A percentile compares a stretch with the other conserved stretches of the same genome.
These are phyloP conservation scores for Leccinellum rugosiceps DNA, from an alignment of 768 basidiomycete species.

Conservation along the genomic window DNA sequence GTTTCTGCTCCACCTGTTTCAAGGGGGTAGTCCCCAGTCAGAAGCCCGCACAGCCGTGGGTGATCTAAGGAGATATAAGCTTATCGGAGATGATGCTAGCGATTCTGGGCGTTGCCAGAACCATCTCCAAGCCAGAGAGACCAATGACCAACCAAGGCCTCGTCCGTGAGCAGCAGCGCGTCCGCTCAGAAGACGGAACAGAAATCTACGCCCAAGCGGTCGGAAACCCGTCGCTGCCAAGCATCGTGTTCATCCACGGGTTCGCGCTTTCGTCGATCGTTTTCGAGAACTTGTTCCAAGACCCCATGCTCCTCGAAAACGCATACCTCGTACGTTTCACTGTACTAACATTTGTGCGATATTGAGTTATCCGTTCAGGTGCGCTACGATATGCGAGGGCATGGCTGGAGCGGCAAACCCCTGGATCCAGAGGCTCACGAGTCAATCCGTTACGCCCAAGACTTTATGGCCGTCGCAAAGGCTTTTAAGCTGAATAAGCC, in stretches of 20 bases:
- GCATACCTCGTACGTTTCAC: not conserved
- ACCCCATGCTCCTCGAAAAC: not conserved
- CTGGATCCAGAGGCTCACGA: not conserved
- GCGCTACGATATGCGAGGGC: slow-evolving; percentile 8
- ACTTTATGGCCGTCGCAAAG: slow-evolving; percentile 1
- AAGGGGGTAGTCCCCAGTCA: not conserved
- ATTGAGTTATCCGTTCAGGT: not conserved
- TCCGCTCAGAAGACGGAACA: slow-evolving; percentile 3
- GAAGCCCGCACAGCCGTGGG: not conserved
- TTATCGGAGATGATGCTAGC: not conserved
- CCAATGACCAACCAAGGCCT: not conserved
- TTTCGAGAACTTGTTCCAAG: slow-evolving; percentile 1
- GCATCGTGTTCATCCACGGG: not conserved
- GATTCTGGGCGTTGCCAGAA: not conserved
- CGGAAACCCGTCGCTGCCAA: not conserved
- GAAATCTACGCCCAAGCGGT: slow-evolving; percentile 6
- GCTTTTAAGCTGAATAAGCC: not conserved
- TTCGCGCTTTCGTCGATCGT: not conserved
- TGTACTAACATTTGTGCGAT: not conserved
- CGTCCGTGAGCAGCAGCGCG: not conserved
- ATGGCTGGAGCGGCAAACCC: not conserved
- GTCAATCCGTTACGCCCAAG: slow-evolving; percentile 7
- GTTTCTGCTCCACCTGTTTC: not conserved
- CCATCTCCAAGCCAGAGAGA: not conserved
- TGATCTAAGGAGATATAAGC: not conserved